Evolutionary conservation across 176 grass and related monocot genomes (phyloP), one percentile per base, ranked within the genome.

Genomic region (Elymus sibiricus): DNA sequence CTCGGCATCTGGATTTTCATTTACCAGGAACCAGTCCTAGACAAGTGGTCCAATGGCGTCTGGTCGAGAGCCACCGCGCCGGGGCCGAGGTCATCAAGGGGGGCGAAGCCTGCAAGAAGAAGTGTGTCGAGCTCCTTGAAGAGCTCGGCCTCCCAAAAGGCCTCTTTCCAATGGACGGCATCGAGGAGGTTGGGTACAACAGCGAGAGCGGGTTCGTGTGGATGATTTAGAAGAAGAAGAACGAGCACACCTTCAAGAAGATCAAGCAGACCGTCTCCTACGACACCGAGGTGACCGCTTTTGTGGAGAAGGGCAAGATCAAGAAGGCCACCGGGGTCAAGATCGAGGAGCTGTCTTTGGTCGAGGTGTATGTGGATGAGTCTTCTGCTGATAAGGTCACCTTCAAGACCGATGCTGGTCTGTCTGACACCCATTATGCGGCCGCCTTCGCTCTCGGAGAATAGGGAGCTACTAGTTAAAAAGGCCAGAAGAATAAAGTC

Each of bases 211-310:
- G 68, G 44, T 75, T 84, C 5, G 17, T 61, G 13, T 84, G 82
- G 69, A 26, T 84, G 16, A 2, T 84, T 4, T 56, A 38, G 0
- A 84, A 34, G 82, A 84, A 84, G 58, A 84, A 76, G 72, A 77
- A 64, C 13, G 71, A 84, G 14, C 58, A 84, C 58, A 76, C 58
- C 4, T 84, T 84, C 71, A 84, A 77, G 71, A 86, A 79, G 74
- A 79, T 86, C 61, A 86, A 86, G 32, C 74, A 86, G 32, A 78
- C 29, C 0, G 63, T 86, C 7, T 86, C 84, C 5, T 56, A 56
- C 19, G 53, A 19, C 19, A 11, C 22, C 0, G 53, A 63, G 47
- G 53, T 84, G 32, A 37, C 64, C 0, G 28, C 64, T 17, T 82
- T 82, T 28, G 11, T 67, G 5, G 79, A 69, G n/a, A 25, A 37